Conservation (phyloP, 192 early-diverging fungal species). For the Radiomyces spectabilis region DNA sequence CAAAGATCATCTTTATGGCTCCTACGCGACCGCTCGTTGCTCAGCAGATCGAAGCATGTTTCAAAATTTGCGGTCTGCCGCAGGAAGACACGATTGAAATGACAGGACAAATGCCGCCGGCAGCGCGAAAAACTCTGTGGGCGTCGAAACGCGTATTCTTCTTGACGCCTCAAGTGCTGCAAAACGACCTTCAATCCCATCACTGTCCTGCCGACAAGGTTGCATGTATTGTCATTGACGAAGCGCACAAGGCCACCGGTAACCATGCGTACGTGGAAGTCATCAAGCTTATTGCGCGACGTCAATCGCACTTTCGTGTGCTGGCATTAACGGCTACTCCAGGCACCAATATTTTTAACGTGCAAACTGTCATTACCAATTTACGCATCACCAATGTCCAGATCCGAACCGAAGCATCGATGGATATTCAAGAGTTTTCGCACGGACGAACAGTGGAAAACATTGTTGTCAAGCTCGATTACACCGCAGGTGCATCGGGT, state of each 20-base stretch:
- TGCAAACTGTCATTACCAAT: slow-evolving; percentile 69
- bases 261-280: slow-evolving; percentile 77
- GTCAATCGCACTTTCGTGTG: slow-evolving; percentile 55
- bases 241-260: slow-evolving; percentile 86
- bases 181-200: slow-evolving; percentile 71
- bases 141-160: slow-evolving; percentile 67
- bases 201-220: slow-evolving; percentile 62
- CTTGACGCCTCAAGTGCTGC: slow-evolving; percentile 79
- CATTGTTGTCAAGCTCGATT: slow-evolving; percentile 53
- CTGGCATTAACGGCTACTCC: slow-evolving; percentile 87
- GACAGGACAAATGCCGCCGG: slow-evolving; percentile 53
- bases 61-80: slow-evolving; percentile 72
- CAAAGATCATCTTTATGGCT: slow-evolving; percentile 83
- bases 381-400: slow-evolving; percentile 75
- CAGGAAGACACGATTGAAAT: slow-evolving; percentile 50
- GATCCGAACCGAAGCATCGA: slow-evolving; percentile 81
- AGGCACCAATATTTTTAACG: slow-evolving; percentile 59
- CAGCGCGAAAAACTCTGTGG: slow-evolving; percentile 52
- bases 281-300: slow-evolving; percentile 45
- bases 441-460: slow-evolving; percentile 60
- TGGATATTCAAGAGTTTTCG: slow-evolving; percentile 72
- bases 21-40: slow-evolving; percentile 87
- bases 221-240: slow-evolving; percentile 76
- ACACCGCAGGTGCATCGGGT: slow-evolving; percentile 29
- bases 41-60: slow-evolving; percentile 89